Evolutionary conservation across 2,329 filamentous ascomycete species (phyloP), one percentile per base, ranked within the genome.

Genomic region (Hymenoscyphus salicellus): DNA sequence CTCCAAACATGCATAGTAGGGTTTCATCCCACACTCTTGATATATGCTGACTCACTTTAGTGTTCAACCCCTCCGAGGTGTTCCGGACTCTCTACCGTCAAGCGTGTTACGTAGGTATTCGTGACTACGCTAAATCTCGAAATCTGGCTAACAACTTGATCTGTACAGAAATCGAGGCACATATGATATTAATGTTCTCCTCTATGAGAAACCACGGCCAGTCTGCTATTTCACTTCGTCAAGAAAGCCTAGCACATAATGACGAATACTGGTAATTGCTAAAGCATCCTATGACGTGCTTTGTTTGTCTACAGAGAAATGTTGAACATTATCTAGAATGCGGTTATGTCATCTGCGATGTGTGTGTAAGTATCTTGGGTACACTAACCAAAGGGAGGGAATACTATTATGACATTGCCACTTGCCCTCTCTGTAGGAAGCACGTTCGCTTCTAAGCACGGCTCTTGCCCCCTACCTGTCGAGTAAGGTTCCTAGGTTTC

Each of bases 381-480:
- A 58, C 62, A 46, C 64, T 59, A 8, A 63, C 64, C 28, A 65
- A 41, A 43, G 68, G 66, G 11, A 33, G 66, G 59, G 72, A 72
- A 49, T 67, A 74, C 60, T 64, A 60, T 23, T 77, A 72, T 61
- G 20, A 64, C 6, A 33, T 78, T 6, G 57, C 59, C 32, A n/a
- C 30, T n/a, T 78, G 72, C 66, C 60, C 74, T 3, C 66, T 76
- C 16, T 78, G 73, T 63, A 63, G 69, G 49, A 62, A 38, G 16
- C 26, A 64, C 7, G 62, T 61, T 30, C 58, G 56, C 14, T 61
- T 73, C 32, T 55, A 65, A 10, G 70, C 73, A 20, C 70, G 66
- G 17, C 63, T 78, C 5, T 69, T 77, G 11, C 77, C 76, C 11
- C 58, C 63, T 11, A 78, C 76, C 5, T 66, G 49, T 52, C 28